These are phyloP conservation scores for Angomonas deanei DNA, from an alignment of 208 protist genomes.

Conservation along the genomic window DNA sequence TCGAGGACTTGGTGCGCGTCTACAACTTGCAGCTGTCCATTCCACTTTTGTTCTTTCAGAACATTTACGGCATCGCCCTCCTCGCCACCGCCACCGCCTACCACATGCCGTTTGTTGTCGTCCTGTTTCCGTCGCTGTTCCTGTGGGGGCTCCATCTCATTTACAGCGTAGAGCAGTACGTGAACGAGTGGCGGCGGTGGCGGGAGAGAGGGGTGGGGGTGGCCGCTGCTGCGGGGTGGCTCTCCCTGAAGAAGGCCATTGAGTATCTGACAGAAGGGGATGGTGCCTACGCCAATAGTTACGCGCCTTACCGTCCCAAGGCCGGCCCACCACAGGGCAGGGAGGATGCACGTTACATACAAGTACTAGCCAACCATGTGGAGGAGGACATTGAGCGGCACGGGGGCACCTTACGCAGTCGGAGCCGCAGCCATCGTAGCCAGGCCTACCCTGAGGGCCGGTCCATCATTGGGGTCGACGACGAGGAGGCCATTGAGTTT, in stretches of 20 bases:
- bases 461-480: background rate
- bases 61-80: conserved; percentile 40
- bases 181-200: conserved; percentile 29
- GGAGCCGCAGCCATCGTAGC: background rate
- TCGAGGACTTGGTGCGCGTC: conserved; percentile 33
- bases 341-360: background rate
- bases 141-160: conserved; percentile 32
- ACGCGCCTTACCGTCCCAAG: background rate
- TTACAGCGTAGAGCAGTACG: conserved; percentile 31
- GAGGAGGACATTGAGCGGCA: background rate
- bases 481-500: conserved; percentile 9
- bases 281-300: background rate
- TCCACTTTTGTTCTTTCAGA: conserved; percentile 51
- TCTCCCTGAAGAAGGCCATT: conserved; percentile 25
- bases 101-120: conserved; percentile 51
- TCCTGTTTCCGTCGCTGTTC: conserved; percentile 38
- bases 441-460: background rate
- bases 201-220: conserved; percentile 9
- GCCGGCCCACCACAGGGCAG: too few species aligned
- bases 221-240: background rate
- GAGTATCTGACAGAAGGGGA: background rate
- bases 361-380: background rate
- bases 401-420: background rate
- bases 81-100: conserved; percentile 41
- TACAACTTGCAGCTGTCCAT: conserved; percentile 47